These are phyloP conservation scores for Colletotrichum caudatum DNA, from an alignment of 2,329 filamentous ascomycete species.

Conservation along the genomic window DNA sequence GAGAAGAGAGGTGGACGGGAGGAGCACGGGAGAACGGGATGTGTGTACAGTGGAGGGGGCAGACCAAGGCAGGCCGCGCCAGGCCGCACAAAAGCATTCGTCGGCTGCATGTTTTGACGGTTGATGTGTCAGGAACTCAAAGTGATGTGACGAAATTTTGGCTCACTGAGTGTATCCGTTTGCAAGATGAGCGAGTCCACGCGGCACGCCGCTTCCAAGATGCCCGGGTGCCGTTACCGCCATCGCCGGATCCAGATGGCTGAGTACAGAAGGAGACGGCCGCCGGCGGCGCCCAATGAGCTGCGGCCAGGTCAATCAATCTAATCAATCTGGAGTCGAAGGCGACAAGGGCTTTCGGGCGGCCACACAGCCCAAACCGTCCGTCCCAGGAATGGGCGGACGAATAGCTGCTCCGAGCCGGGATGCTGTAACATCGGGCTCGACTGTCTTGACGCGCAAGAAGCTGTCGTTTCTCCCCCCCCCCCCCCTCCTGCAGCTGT, in stretches of 20 bases:
- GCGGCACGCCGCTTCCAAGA: constrained; percentile 5
- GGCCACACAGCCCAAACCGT: constrained; percentile 24
- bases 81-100: constrained; percentile 12
- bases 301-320: constrained; percentile 17
- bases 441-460: constrained; percentile 8
- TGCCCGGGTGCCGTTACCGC: constrained; percentile 17
- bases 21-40: constrained; percentile 23
- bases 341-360: constrained; percentile 28
- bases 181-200: neutral
- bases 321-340: constrained; percentile 41
- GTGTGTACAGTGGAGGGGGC: constrained; percentile 22
- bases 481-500: constrained; percentile 20
- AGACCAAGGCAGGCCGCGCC: neutral
- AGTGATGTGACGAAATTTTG: constrained; percentile 20
- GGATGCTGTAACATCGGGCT: constrained; percentile 30
- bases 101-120: constrained; percentile 6
- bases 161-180: constrained; percentile 6
- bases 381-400: constrained; percentile 7
- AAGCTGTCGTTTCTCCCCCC: constrained; percentile 23
- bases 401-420: constrained; percentile 37
- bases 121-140: constrained; percentile 24
- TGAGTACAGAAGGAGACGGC: neutral
- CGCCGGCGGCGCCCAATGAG: constrained; percentile 21
- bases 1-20: constrained; percentile 21
- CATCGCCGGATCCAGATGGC: constrained; percentile 25